Base-by-base conservation (phyloP, 495 filamentous ascomycete species). In the Penicillium manginii region DNA sequence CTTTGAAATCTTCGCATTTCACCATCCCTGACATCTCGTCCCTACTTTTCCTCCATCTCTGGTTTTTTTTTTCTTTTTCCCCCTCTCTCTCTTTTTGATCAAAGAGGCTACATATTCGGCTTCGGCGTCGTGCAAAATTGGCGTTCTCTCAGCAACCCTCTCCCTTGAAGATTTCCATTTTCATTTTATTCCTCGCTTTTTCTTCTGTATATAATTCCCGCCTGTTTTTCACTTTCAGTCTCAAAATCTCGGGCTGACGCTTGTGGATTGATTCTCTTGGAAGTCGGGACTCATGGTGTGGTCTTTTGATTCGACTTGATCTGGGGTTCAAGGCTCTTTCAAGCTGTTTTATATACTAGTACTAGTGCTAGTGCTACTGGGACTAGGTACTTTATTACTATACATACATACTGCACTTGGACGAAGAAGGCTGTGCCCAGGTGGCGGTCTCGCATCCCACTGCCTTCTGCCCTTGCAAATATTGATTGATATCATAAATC, bases 71-170 rank as follows among this genome's bases (percentile, higher is more conserved):
- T 3, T 5, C 14, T 42, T 17, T 42, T 17, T 37, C 10, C 12
- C 9, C 9, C 40, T 8, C 4, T 18, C 19, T 45, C 9, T 45
- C 40, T 19, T 22, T 47, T 47, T 22, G 42, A 45, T 47, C 4
- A 23, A 23, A 47, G 45, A 47, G 22, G 45, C 45, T 47, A 9
- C 22, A 23, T 26, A 19, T 43, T 39, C 15, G 39, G 56, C 57
- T 59, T 59, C 50, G 42, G 57, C 52, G 52, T 43, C 52, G 45
- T 59, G 57, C 39, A 59, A 59, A 54, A 42, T 50, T 50, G 57
- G 57, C 57, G 57, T 59, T 59, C n/a, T 56, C 47, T 33, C 37
- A 50, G 47, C 52, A 29, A 48, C 37, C 32, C 48, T 58, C 45
- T 43, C n/a, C 40, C n/a, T 43, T 43, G 37, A 17, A 43, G n/a